These are phyloP conservation scores for Castanea crenata DNA, from an alignment of 306 rosid species.

Conservation along the genomic window DNA sequence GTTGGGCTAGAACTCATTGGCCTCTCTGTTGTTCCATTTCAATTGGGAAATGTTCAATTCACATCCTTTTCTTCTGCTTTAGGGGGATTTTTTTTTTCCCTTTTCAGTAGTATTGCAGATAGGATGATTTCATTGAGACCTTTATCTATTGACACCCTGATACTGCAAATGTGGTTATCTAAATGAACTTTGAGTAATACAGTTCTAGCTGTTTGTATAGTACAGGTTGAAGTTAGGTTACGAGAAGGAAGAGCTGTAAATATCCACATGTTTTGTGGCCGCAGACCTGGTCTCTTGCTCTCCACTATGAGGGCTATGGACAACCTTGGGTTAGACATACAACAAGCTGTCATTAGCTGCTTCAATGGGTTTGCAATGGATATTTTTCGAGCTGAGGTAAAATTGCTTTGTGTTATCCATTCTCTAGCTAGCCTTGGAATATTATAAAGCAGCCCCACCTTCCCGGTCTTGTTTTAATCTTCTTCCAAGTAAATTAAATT, in stretches of 20 bases:
- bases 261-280: conserved; percentile 87
- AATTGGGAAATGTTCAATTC: background rate
- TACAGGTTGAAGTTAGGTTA: conserved; percentile 76
- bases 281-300: conserved; percentile 81
- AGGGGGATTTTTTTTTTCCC: background rate
- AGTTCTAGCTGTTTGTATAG: background rate
- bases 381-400: conserved; percentile 87
- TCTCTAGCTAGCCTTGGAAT: background rate
- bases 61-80: background rate
- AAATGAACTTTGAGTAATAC: background rate
- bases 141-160: background rate
- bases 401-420: background rate
- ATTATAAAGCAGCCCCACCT: background rate
- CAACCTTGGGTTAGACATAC: conserved; percentile 78
- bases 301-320: conserved; percentile 92
- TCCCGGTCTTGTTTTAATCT: background rate
- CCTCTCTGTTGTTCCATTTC: background rate
- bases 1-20: too few relatives aligned
- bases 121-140: too few relatives aligned
- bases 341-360: conserved; percentile 95
- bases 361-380: conserved; percentile 96
- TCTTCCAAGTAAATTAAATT: background rate
- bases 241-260: conserved; percentile 89
- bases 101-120: background rate
- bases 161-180: background rate